Percentiles rank a stretch among this genome's conserved stretches.
phyloP scores from a whole-genome alignment of 495 filamentous ascomycete genomes.

The Immersiella caudata region DNA sequence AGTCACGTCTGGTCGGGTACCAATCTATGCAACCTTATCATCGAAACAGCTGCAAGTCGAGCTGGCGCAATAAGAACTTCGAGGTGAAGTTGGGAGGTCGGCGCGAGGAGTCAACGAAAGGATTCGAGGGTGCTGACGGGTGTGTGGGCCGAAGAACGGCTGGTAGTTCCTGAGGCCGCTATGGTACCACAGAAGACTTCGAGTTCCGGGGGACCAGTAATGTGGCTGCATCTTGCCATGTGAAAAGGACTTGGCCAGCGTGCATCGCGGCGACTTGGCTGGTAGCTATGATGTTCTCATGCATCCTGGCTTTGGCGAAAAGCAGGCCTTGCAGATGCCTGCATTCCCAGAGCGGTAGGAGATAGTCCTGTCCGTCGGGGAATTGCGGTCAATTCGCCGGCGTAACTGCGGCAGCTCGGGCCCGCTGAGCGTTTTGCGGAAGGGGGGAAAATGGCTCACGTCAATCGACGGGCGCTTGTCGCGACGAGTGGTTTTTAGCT shows the following conservation, averaged over 20 bases:
- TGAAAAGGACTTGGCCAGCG: constrained; percentile 22
- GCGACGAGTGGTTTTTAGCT: constrained; percentile 13
- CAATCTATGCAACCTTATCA: constrained; percentile 17
- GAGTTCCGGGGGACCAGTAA: constrained; percentile 27
- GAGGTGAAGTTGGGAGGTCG: too few species aligned
- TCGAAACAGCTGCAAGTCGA: neutral
- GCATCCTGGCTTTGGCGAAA: constrained; percentile 12
- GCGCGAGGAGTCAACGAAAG: too few species aligned
- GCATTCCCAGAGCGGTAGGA: constrained; percentile 19
- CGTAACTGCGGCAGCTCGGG: constrained; percentile 29
- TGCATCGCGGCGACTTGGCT: constrained; percentile 14
- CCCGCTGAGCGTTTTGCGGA: constrained; percentile 9
- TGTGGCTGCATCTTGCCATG: constrained; percentile 32
- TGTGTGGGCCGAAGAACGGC: neutral
- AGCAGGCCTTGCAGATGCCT: neutral
- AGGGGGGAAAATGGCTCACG: constrained; percentile 27
- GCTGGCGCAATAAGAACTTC: neutral
- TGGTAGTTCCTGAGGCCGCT: constrained; percentile 2
- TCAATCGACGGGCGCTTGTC: constrained; percentile 22
- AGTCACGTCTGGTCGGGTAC: constrained; percentile 9
- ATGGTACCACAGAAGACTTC: neutral
- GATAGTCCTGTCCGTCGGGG: constrained; percentile 25
- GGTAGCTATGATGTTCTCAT: constrained; percentile 15
- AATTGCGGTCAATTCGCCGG: constrained; percentile 37
- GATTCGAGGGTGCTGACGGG: neutral